phyloP scores from a whole-genome alignment of 2,329 filamentous ascomycete species.

The Sporothrix schenckii region DNA sequence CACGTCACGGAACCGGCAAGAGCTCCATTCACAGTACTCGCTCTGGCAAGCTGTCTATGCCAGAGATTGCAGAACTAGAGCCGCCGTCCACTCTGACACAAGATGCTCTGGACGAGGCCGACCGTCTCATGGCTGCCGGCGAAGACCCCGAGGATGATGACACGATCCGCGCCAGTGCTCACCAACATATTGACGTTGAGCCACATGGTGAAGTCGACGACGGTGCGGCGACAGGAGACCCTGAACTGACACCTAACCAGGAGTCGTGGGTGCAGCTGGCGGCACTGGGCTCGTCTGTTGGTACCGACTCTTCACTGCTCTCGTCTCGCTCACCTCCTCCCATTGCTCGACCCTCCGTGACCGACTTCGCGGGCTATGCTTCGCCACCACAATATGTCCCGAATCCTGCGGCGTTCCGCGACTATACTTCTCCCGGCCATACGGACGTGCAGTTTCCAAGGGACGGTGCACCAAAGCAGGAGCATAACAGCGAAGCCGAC shows the following conservation, averaged over 20 bases:
- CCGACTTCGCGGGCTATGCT: conserved; percentile 26
- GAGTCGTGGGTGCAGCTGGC: conserved; percentile 34
- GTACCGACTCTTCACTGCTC: conserved; percentile 26
- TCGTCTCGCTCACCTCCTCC: conserved; percentile 19
- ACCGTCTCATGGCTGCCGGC: conserved; percentile 45
- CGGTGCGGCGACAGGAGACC: conserved; percentile 31
- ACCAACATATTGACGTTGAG: conserved; percentile 45
- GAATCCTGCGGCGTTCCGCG: background rate
- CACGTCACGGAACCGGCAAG: conserved; percentile 59
- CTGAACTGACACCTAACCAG: conserved; percentile 32
- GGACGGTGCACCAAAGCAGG: background rate
- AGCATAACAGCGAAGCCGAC: background rate
- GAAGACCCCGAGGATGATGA: conserved; percentile 45
- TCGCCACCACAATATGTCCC: background rate
- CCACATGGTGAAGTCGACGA: conserved; percentile 11
- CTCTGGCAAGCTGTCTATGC: conserved; percentile 56
- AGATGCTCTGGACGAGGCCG: conserved; percentile 58
- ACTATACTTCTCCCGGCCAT: conserved; percentile 14
- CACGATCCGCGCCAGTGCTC: conserved; percentile 43
- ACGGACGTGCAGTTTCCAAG: background rate
- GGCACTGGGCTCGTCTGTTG: conserved; percentile 32
- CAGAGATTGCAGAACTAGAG: conserved; percentile 62
- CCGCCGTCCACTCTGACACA: conserved; percentile 54
- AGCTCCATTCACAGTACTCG: conserved; percentile 55
- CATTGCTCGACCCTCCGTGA: conserved; percentile 12